Base-by-base conservation (phyloP, 2,329 filamentous ascomycete genomes). In the Botrytis porri region DNA sequence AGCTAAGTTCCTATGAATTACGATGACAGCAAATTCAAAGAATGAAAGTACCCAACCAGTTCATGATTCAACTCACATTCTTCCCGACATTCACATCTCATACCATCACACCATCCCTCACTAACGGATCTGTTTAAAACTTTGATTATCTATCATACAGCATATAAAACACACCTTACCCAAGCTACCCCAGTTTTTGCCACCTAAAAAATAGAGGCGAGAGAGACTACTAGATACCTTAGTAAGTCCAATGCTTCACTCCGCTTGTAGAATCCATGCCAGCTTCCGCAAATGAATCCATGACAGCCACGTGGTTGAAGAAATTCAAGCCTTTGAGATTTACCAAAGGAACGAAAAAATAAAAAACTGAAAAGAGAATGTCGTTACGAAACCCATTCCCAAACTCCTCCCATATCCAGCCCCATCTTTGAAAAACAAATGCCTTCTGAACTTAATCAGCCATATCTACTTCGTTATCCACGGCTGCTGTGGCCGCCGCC, bases 391-490 rank as follows among this genome's bases (percentile, higher is more conserved):
- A 69, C 51, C 51, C 14, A 18, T 69, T 57, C 48, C 65, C 41
- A 37, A 69, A 69, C 65, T 69, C 65, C 65, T 57, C 48, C 48
- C 37, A 57, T 57, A 41, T 41, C 65, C 48, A 32, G 37, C 39
- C 48, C 35, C 35, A 22, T 41, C 54, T 57, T 25, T 22, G 20
- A 43, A 29, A 57, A 41, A 41, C 43, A 69, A 57, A 25, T 32
- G n/a, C 48, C 37, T 41, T 69, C 48, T 32, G 65, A n/a, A 60
- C 4, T 61, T 66, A 72, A 69, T 32, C 65, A 48, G 63, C 51
- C 70, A 72, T 72, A 45, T 72, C 70, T 51, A 72, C 63, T 41
- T 72, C 70, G 41, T 72, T 57, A 51, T 72, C 70, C 7, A 72
- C 39, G 18, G 70, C 54, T 43, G 70, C 65, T 57, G 35, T 43